Evolutionary conservation across 1,284 basidiomycete genomes (phyloP).

Genomic region (Phylloboletellus chloephorus): DNA sequence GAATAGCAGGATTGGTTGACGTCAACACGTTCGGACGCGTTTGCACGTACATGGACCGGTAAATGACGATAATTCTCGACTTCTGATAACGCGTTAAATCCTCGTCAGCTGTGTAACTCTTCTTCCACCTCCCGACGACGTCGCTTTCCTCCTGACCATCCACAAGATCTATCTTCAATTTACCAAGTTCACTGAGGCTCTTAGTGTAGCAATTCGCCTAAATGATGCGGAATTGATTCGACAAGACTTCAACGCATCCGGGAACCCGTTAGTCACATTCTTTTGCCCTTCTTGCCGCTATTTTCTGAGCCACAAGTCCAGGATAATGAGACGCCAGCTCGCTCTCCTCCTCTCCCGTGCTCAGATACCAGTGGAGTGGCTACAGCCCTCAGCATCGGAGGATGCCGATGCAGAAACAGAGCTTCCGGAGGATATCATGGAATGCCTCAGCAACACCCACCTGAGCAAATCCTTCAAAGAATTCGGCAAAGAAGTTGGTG

Average conservation of each 20-base stretch:
- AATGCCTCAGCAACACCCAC: constrained; percentile 80
- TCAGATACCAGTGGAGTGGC: constrained; percentile 89
- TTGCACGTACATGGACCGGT: constrained; percentile 98
- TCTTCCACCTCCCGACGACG: constrained; percentile 90
- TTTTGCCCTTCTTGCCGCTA: neutral
- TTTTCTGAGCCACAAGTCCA: constrained; percentile 29
- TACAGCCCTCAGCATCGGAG: constrained; percentile 54
- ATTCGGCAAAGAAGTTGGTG: constrained; percentile 94
- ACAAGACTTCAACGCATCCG: constrained; percentile 82
- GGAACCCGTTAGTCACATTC: constrained; percentile 61
- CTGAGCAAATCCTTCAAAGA: constrained; percentile 83
- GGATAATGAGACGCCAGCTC: constrained; percentile 92
- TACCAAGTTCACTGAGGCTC: constrained; percentile 87
- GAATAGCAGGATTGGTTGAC: constrained; percentile 75
- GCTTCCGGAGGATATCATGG: constrained; percentile 78
- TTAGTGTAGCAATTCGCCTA: constrained; percentile 83
- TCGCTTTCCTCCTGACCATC: constrained; percentile 85
- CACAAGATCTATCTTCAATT: constrained; percentile 89
- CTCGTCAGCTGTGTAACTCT: constrained; percentile 77
- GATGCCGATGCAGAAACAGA: constrained; percentile 59
- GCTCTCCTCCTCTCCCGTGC: constrained; percentile 92
- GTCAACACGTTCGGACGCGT: constrained; percentile 88
- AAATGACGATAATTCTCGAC: constrained; percentile 27
- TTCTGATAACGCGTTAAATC: constrained; percentile 11
- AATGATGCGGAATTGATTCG: constrained; percentile 79